Evolutionary conservation across 129 eudicot species (phyloP), one percentile per base, ranked within the genome.

Genomic region (Saussurea involucrata): DNA sequence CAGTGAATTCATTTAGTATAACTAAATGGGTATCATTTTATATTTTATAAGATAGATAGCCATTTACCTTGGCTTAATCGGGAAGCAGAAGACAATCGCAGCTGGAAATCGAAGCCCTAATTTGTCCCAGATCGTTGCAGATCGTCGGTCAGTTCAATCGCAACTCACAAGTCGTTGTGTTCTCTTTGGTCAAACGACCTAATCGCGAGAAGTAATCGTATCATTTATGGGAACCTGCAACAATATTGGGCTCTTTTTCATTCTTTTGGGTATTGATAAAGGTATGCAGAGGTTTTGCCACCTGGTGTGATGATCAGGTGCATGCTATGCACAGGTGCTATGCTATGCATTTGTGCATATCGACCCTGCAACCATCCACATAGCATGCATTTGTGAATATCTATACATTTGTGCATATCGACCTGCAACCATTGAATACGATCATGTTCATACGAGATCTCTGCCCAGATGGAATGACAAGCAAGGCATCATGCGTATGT

Each of bases 81-180:
- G 53, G 53, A 73, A 32, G 77, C 44, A 32, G 77, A 73, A 29
- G 77, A 29, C 27, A 29, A 72, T 20, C 66, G 76, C 44, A 72
- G 22, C 27, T 11, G 68, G 21, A 13, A 57, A 73, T 74, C 32
- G 71, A 63, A 25, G 75, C 55, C 74, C 67, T 22, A 53, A 53
- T 66, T 32, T 55, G 81, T 21, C 33, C 0, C 72, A 65, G 66
- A 75, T 63, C 72, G 79, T 27, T 58, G 63, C 79, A 63, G 55
- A 75, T 76, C 80, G 80, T 27, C 74, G 81, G 64, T 74, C 8
- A 75, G 77, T 73, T 73, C 68, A 73, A 73, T 32, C 77, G 77
- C 77, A 72, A 64, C 72, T 75, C 63, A 71, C n/a, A 18, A 63
- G 73, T 76, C 66, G 67, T 67, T 58, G 64, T 63, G 42, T 49